These are phyloP conservation scores for Hirschioporus abietinus DNA, from an alignment of 768 basidiomycete species.

Conservation along the genomic window DNA sequence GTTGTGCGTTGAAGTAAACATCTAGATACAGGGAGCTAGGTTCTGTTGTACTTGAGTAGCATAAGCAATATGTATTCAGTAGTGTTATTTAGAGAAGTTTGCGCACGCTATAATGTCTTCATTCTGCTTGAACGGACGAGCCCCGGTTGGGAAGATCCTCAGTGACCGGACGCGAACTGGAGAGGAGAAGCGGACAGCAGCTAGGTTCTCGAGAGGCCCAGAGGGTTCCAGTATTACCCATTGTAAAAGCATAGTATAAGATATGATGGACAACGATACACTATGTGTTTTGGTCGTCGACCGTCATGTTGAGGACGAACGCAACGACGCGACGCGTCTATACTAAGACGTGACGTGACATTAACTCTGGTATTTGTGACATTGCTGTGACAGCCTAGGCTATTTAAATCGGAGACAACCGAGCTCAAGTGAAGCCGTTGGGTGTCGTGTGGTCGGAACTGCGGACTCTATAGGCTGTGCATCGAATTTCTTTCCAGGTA, in stretches of 20 bases:
- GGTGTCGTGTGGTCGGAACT: neutral
- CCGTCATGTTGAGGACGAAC: neutral
- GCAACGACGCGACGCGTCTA: neutral
- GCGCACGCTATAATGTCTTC: constrained; percentile 62
- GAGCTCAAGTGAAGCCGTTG: neutral
- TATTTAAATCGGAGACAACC: no score
- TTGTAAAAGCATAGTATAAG: constrained; percentile 49
- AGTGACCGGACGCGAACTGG: constrained; percentile 66
- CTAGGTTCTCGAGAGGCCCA: constrained; percentile 45
- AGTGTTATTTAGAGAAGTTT: constrained; percentile 5
- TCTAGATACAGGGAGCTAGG: constrained; percentile 72
- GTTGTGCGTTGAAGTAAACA: constrained; percentile 69
- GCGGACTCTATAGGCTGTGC: neutral
- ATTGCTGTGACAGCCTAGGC: neutral
- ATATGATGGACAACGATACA: neutral
- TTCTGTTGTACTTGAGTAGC: constrained; percentile 50
- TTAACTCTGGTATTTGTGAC: neutral
- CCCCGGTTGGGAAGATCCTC: constrained; percentile 62
- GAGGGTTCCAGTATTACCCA: constrained; percentile 63
- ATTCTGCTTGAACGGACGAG: constrained; percentile 53
- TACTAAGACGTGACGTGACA: neutral
- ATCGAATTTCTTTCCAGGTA: neutral
- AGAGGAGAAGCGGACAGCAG: constrained; percentile 65
- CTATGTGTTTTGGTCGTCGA: neutral
- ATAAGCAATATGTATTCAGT: constrained; percentile 12